A percentile compares a stretch with the other conserved stretches of the same genome.
Conservation (phyloP, 2,329 filamentous ascomycete species). For the Chaetomiaceae sp. region DNA sequence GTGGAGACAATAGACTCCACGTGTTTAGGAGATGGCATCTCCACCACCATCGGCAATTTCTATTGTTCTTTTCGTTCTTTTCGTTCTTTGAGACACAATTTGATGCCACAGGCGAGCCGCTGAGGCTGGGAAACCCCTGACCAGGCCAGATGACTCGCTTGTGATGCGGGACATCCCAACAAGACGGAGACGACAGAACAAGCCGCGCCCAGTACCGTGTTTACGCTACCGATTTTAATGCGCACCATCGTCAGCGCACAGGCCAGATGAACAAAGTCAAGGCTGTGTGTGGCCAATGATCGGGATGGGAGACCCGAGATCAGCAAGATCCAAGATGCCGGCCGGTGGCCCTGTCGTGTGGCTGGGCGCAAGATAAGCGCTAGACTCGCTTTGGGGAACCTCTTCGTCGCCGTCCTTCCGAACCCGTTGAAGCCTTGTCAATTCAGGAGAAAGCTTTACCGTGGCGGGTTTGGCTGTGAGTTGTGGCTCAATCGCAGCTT, state of each 20-base stretch:
- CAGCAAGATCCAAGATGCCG: conserved; percentile 17
- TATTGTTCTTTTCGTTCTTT: not conserved
- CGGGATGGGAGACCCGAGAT: conserved; percentile 16
- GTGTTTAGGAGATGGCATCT: not conserved
- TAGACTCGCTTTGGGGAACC: conserved; percentile 10
- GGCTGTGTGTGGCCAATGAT: conserved; percentile 12
- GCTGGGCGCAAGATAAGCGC: conserved; percentile 14
- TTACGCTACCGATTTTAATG: not conserved
- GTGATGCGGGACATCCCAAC: conserved; percentile 1
- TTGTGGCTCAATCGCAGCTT: no score
- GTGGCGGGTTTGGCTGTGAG: no score
- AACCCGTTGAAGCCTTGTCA: not conserved
- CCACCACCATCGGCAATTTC: not conserved
- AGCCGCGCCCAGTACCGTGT: conserved; percentile 4
- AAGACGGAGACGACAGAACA: not conserved
- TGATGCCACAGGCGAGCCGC: no score
- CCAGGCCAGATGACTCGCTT: not conserved
- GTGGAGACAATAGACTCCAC: not conserved
- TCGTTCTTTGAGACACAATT: no score
- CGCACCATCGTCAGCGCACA: not conserved
- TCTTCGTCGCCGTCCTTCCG: conserved; percentile 15
- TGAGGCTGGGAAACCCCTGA: not conserved
- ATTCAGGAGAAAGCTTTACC: no score
- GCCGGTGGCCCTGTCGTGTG: not conserved
- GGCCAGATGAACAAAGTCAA: not conserved